Evolutionary conservation across 306 rosid species (phyloP).

Genomic region (Fagus sylvatica): DNA sequence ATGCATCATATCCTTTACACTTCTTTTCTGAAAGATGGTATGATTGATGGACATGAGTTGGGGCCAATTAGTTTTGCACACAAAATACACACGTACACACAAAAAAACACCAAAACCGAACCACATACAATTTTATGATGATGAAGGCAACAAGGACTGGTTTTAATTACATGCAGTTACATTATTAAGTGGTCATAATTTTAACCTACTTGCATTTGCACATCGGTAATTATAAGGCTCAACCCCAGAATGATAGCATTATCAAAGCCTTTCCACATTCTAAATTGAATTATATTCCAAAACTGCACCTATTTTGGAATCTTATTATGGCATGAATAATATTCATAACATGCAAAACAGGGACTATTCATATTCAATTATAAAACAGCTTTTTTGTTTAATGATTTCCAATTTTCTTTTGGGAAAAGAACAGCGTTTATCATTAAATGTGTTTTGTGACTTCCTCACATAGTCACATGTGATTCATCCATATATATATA

Average conservation of each 20-base stretch:
- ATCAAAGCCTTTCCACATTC: too few relatives aligned
- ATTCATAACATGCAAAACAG: not conserved
- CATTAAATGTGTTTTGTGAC: not conserved
- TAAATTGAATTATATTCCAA: too few relatives aligned
- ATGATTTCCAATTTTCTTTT: not conserved
- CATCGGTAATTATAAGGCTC: too few relatives aligned
- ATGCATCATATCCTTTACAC: slow-evolving; percentile 4
- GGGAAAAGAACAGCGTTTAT: not conserved
- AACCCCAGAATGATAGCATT: too few relatives aligned
- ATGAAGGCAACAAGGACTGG: too few relatives aligned
- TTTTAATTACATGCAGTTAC: too few relatives aligned
- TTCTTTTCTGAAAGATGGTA: slow-evolving; percentile 11
- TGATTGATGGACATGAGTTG: slow-evolving; percentile 14
- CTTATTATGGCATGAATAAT: not conserved
- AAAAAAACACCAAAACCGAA: too few relatives aligned
- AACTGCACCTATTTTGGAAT: too few relatives aligned
- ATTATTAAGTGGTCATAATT: too few relatives aligned
- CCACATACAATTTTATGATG: too few relatives aligned
- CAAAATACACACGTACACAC: not conserved
- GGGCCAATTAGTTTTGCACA: slow-evolving; percentile 5
- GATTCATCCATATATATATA: not conserved
- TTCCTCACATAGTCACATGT: not conserved
- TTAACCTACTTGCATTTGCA: too few relatives aligned
- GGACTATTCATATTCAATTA: not conserved
- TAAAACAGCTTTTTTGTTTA: not conserved